Conservation (phyloP, 2,329 filamentous ascomycete species). For the Stachybotrys echinatus region DNA sequence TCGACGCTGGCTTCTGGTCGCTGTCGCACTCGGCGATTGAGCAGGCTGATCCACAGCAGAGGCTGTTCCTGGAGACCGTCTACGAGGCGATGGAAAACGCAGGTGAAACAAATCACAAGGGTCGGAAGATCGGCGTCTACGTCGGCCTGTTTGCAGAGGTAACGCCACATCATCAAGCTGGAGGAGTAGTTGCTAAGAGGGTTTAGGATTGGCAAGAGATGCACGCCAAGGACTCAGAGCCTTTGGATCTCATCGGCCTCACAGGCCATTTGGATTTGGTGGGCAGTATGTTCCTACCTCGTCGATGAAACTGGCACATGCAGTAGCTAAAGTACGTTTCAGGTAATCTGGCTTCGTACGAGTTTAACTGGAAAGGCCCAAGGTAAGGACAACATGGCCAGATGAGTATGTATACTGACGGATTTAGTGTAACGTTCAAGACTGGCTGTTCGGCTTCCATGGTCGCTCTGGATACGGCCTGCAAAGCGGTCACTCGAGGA, state of each 20-base stretch:
- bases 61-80: constrained; percentile 20
- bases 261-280: no score
- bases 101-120: constrained; percentile 2
- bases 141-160: constrained; percentile 1
- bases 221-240: neutral
- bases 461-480: constrained; percentile 19
- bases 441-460: constrained; percentile 27
- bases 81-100: constrained; percentile 4
- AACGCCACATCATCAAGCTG: no score
- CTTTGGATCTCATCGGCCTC: neutral
- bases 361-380: constrained; percentile 21
- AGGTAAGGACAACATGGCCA: neutral
- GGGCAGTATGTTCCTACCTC: no score
- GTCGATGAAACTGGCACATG: no score
- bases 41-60: constrained; percentile 22
- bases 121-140: constrained; percentile 1
- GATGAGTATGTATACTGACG: no score
- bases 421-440: constrained; percentile 16
- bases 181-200: no score
- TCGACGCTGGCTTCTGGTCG: neutral
- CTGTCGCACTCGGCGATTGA: neutral
- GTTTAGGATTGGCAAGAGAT: constrained; percentile 4
- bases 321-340: constrained; percentile 4
- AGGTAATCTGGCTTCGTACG: constrained; percentile 21
- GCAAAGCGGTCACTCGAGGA: constrained; percentile 13